Evolutionary conservation across 768 basidiomycete genomes (phyloP).

Genomic region (Clitopilus hobsonii): DNA sequence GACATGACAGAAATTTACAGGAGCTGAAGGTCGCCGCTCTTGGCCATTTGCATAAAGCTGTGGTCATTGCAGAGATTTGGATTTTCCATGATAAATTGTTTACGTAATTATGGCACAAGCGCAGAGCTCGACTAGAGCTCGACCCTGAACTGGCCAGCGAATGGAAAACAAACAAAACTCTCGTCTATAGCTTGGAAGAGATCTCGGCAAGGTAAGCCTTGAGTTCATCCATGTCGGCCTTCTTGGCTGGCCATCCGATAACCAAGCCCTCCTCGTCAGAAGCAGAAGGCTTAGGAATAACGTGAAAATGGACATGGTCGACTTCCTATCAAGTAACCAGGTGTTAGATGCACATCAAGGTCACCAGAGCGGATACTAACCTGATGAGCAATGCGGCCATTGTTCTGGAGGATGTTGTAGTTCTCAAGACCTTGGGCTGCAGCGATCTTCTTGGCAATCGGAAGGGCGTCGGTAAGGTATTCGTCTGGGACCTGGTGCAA

Average conservation of each 20-base stretch:
- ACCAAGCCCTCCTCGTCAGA: slow-evolving; percentile 69
- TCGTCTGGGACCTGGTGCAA: slow-evolving; percentile 87
- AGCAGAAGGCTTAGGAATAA: slow-evolving; percentile 83
- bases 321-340: slow-evolving; percentile 45
- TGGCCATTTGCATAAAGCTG: not conserved
- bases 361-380: slow-evolving; percentile 17
- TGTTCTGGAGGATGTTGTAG: slow-evolving; percentile 83
- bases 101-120: not conserved
- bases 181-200: slow-evolving; percentile 46
- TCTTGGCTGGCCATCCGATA: slow-evolving; percentile 73
- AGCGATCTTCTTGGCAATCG: slow-evolving; percentile 85
- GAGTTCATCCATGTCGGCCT: slow-evolving; percentile 60
- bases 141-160: not conserved
- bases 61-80: not conserved
- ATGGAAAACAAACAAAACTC: not conserved
- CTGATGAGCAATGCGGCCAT: slow-evolving; percentile 56
- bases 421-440: slow-evolving; percentile 67
- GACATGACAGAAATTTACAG: slow-evolving; percentile 14
- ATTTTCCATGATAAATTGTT: not conserved
- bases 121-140: not conserved
- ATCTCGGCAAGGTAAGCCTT: slow-evolving; percentile 51
- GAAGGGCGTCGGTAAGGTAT: slow-evolving; percentile 70
- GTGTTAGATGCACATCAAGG: not conserved
- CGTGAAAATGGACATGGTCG: slow-evolving; percentile 88
- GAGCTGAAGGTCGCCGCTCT: not conserved